Conservation (phyloP, 345 rosid genomes). For the Syzygium aqueum region DNA sequence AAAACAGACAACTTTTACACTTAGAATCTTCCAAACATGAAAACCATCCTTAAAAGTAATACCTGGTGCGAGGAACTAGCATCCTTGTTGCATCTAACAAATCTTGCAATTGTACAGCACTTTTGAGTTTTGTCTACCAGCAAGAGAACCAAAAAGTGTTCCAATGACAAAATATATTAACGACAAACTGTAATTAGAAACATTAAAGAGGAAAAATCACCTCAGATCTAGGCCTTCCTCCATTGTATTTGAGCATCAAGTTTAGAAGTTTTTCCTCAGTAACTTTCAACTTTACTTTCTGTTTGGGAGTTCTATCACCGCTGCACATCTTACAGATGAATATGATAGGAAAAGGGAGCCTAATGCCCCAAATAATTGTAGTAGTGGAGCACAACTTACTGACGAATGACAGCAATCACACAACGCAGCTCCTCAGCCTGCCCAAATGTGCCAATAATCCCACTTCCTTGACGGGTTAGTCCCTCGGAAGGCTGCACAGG, state of each 20-base stretch:
- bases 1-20: background rate
- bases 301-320: constrained; percentile 99
- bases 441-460: constrained; percentile 87
- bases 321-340: constrained; percentile 26
- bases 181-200: background rate
- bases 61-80: constrained; percentile 94
- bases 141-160: constrained; percentile 1
- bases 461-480: constrained; percentile 96
- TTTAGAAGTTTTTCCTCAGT: constrained; percentile 93
- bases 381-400: constrained; percentile 40
- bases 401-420: constrained; percentile 91
- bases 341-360: constrained; percentile 2
- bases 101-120: constrained; percentile 95
- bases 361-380: background rate
- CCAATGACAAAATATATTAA: background rate
- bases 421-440: constrained; percentile 97
- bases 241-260: constrained; percentile 96
- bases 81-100: constrained; percentile 94
- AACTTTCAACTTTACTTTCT: constrained; percentile 96
- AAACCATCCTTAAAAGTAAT: constrained; percentile 1
- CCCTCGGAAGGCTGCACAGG: constrained; percentile 73
- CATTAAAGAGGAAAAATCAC: constrained; percentile 22
- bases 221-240: constrained; percentile 90
- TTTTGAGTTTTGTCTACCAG: constrained; percentile 93
- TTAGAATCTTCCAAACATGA: background rate